A percentile compares a stretch with the other conserved stretches of the same genome.
Conservation (phyloP, 441 rosid species). For the Populus hybrid region DNA sequence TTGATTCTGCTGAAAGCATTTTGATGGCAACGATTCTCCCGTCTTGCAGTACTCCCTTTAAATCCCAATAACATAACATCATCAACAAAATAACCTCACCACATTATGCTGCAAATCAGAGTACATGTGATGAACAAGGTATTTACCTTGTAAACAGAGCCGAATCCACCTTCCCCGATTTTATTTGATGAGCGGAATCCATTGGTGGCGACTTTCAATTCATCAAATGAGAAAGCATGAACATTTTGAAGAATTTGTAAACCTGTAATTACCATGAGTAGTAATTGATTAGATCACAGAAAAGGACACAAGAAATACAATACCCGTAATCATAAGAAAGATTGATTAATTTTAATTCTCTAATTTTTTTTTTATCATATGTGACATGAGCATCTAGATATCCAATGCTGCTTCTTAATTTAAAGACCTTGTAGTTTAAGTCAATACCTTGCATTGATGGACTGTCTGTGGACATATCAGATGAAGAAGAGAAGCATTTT, state of each 20-base stretch:
- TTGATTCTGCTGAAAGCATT: conserved; percentile 43
- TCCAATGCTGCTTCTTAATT: too few relatives aligned
- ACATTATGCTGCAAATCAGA: neutral
- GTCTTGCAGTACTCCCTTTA: conserved; percentile 42
- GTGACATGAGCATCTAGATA: neutral
- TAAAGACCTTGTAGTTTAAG: neutral
- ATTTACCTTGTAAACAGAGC: conserved; percentile 43
- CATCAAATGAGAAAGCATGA: conserved; percentile 27
- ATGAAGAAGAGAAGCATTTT: conserved; percentile 1
- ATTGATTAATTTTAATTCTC: neutral
- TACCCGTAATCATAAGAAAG: neutral
- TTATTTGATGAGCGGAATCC: conserved; percentile 36
- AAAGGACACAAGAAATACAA: neutral
- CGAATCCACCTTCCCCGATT: conserved; percentile 58
- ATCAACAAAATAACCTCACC: neutral
- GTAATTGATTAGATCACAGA: neutral
- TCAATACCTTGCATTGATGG: neutral
- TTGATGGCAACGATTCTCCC: conserved; percentile 43
- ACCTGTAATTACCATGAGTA: conserved; percentile 10
- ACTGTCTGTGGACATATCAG: neutral
- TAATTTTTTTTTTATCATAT: neutral
- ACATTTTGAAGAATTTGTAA: conserved; percentile 13
- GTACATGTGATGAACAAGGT: neutral
- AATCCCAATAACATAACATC: neutral
- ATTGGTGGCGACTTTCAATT: conserved; percentile 37